Conservation (phyloP, 2,329 filamentous ascomycete species). For the Pseudocercospora vitis region DNA sequence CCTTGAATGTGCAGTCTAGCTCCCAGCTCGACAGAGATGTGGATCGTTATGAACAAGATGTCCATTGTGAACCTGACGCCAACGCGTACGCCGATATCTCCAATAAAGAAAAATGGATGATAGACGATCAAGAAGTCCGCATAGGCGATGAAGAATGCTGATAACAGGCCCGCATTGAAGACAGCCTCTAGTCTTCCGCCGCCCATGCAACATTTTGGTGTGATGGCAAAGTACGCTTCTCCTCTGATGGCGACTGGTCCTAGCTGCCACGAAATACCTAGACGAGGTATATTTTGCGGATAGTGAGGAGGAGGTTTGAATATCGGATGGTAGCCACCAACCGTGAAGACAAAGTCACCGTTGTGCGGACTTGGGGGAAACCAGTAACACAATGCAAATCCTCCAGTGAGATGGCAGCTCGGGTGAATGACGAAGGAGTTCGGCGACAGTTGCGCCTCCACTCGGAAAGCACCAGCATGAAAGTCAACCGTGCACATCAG, state of each 20-base stretch:
- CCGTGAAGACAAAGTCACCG: constrained; percentile 11
- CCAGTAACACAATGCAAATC: constrained; percentile 13
- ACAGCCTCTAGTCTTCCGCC: constrained; percentile 9
- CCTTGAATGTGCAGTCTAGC: constrained; percentile 9
- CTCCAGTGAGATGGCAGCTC: constrained; percentile 10
- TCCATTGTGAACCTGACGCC: constrained; percentile 12
- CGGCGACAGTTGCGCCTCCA: constrained; percentile 12
- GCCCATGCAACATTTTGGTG: constrained; percentile 13
- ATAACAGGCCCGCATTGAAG: constrained; percentile 6
- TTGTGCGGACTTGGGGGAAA: neutral
- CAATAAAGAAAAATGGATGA: constrained; percentile 17
- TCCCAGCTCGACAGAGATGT: constrained; percentile 4
- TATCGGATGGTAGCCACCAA: constrained; percentile 9
- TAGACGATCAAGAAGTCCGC: constrained; percentile 16
- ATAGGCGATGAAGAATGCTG: constrained; percentile 9
- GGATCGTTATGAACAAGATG: constrained; percentile 5
- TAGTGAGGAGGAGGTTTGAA: constrained; percentile 11
- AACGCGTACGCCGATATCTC: constrained; percentile 8
- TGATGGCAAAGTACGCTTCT: constrained; percentile 20
- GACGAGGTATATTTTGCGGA: neutral
- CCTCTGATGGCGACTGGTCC: constrained; percentile 6
- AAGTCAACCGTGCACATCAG: constrained; percentile 10
- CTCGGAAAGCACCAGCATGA: neutral
- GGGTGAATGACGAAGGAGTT: constrained; percentile 14
- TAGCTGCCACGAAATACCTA: constrained; percentile 6